A percentile compares a stretch with the other conserved stretches of the same genome.
Conservation (phyloP, 257 asterid species). For the Nicotiana sylvestris region DNA sequence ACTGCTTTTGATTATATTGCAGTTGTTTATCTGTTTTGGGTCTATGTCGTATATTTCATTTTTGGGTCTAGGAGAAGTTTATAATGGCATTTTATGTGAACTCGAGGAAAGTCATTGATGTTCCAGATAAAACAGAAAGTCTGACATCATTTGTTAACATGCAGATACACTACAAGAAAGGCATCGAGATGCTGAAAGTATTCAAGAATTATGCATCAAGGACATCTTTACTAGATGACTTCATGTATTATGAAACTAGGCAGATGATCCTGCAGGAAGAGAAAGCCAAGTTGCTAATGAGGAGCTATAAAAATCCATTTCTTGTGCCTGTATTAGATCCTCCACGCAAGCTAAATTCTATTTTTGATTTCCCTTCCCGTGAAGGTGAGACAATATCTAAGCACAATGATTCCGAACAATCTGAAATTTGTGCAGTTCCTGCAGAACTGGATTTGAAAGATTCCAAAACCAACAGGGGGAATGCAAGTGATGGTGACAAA, state of each 20-base stretch:
- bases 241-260: slow-evolving; percentile 77
- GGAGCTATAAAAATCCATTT: slow-evolving; percentile 48
- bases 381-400: slow-evolving; percentile 22
- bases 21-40: neutral
- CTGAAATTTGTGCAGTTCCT: slow-evolving; percentile 14
- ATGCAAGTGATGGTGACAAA: slow-evolving; percentile 12
- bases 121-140: neutral
- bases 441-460: slow-evolving; percentile 13
- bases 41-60: neutral
- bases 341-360: slow-evolving; percentile 46
- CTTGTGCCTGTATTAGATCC: slow-evolving; percentile 50
- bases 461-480: slow-evolving; percentile 10
- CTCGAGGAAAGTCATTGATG: neutral
- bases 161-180: slow-evolving; percentile 62
- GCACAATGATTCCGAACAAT: slow-evolving; percentile 17
- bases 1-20: neutral
- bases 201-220: slow-evolving; percentile 41
- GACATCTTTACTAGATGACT: slow-evolving; percentile 82
- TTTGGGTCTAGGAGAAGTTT: neutral
- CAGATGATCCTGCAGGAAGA: slow-evolving; percentile 69
- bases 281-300: slow-evolving; percentile 48
- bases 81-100: neutral
- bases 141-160: neutral
- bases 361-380: slow-evolving; percentile 26
- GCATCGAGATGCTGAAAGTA: slow-evolving; percentile 74